Base-by-base conservation (phyloP, 139 green algal genomes). In the Chlamydomonas applanata region DNA sequence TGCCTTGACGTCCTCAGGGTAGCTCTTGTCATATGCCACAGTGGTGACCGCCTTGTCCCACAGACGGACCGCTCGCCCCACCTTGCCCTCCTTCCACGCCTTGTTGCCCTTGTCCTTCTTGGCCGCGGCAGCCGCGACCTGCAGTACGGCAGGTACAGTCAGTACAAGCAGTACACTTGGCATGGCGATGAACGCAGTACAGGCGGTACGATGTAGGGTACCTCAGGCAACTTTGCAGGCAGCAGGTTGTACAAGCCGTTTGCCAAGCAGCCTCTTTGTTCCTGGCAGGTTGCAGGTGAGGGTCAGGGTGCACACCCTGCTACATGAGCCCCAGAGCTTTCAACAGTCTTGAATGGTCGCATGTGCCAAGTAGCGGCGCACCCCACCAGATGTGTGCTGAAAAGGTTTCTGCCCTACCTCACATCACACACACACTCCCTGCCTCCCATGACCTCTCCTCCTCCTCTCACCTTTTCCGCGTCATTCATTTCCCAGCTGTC, bases 81-180 rank as follows among this genome's bases (percentile, higher is more conserved):
- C 81, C 57, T 88, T 89, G 45, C 91, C 91, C 2, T 81, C 86
- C 89, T 98, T 98, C 88, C 93, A 98, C 14, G 78, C 83, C 27
- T 71, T 81, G 72, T 98, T 99, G 69, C 95, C 95, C 71, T 89
- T 88, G 27, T 96, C 94, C 88, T 99, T 99, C 24, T 69, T 69
- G n/a, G 65, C 66, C 5, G 63, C 63, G 0, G 90, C 91, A 9
- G 81, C 80, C 22, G 33, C 73, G 24, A 74, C 53, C 71, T 82
- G 63, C n/a, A n/a, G n/a, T n/a, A n/a, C n/a, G n/a, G n/a, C n/a
- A n/a, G n/a, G n/a, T n/a, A n/a, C n/a, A n/a, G n/a, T n/a, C n/a
- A n/a, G n/a, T n/a, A n/a, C n/a, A n/a, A n/a, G 17, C 35, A 57
- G 61, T 40, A 54, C 27, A 24, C 16, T 59, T 57, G 13, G 19